These are phyloP conservation scores for Cadophora malorum DNA, from an alignment of 2,329 filamentous ascomycete genomes.

Conservation along the genomic window DNA sequence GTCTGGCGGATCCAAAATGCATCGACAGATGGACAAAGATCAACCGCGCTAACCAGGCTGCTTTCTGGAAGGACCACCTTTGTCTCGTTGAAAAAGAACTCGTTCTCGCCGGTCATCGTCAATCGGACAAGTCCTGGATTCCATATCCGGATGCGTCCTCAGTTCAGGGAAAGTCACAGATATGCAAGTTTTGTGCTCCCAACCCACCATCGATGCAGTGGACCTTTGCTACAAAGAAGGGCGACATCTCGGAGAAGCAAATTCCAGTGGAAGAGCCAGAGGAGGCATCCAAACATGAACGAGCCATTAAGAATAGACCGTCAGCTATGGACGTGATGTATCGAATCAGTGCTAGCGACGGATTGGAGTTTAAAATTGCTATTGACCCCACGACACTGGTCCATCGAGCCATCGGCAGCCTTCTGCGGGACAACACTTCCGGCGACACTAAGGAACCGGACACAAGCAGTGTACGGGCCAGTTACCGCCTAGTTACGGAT, in stretches of 20 bases:
- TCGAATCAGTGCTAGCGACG: slow-evolving; percentile 41
- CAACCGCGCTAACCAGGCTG: neutral
- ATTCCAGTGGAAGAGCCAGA: slow-evolving; percentile 57
- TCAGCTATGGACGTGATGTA: slow-evolving; percentile 50
- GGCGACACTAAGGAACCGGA: slow-evolving; percentile 14
- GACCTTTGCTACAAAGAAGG: slow-evolving; percentile 36
- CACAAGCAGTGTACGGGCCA: slow-evolving; percentile 41
- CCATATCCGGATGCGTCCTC: neutral
- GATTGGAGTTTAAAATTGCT: slow-evolving; percentile 49
- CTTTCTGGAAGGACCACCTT: slow-evolving; percentile 3
- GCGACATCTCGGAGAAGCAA: slow-evolving; percentile 40
- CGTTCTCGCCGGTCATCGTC: slow-evolving; percentile 4
- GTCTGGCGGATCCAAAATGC: slow-evolving; percentile 33
- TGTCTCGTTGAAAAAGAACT: slow-evolving; percentile 13
- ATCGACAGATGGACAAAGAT: slow-evolving; percentile 1
- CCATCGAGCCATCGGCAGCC: slow-evolving; percentile 48
- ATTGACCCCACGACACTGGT: slow-evolving; percentile 51
- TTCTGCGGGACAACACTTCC: slow-evolving; percentile 18
- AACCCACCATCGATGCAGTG: slow-evolving; percentile 48
- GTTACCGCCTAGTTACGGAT: slow-evolving; percentile 56
- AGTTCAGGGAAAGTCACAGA: no score
- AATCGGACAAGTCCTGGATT: slow-evolving; percentile 8
- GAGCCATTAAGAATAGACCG: slow-evolving; percentile 55
- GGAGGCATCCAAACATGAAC: slow-evolving; percentile 57
- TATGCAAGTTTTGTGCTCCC: slow-evolving; percentile 47